Conservation (phyloP, 257 asterid genomes). For the Thymus mandschuricus region DNA sequence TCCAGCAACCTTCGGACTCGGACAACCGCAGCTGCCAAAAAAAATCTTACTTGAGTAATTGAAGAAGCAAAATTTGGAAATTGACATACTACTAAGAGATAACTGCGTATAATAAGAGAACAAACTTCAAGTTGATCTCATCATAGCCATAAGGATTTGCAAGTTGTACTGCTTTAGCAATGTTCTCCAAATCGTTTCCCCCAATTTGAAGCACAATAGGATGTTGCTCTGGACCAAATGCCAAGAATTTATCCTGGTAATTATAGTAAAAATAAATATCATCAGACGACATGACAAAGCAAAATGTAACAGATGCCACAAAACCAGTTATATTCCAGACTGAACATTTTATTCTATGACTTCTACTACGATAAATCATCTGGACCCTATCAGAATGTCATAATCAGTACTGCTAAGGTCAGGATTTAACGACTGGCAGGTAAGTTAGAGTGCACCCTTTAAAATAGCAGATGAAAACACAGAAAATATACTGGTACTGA, state of each 20-base stretch:
- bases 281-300: slow-evolving; percentile 23
- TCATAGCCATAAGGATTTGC: slow-evolving; percentile 89
- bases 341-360: neutral
- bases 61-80: slow-evolving; percentile 18
- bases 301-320: slow-evolving; percentile 29
- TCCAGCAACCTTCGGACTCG: slow-evolving; percentile 96
- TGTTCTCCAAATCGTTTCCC: slow-evolving; percentile 82
- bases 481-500: no score
- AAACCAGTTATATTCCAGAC: neutral
- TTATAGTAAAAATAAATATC: slow-evolving; percentile 32
- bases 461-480: no score
- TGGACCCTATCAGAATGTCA: neutral
- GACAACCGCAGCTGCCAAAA: slow-evolving; percentile 88
- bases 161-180: slow-evolving; percentile 88
- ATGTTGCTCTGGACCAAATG: slow-evolving; percentile 87
- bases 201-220: slow-evolving; percentile 98
- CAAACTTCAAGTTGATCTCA: slow-evolving; percentile 92
- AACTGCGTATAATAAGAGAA: slow-evolving; percentile 24
- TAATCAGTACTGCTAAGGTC: neutral
- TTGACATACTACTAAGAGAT: neutral
- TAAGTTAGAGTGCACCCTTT: neutral
- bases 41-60: slow-evolving; percentile 32
- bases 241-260: slow-evolving; percentile 87
- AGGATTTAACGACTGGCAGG: neutral
- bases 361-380: neutral